These are phyloP conservation scores for Thalassiosira hispida DNA, from an alignment of 352 stramenopile genomes.

Conservation along the genomic window DNA sequence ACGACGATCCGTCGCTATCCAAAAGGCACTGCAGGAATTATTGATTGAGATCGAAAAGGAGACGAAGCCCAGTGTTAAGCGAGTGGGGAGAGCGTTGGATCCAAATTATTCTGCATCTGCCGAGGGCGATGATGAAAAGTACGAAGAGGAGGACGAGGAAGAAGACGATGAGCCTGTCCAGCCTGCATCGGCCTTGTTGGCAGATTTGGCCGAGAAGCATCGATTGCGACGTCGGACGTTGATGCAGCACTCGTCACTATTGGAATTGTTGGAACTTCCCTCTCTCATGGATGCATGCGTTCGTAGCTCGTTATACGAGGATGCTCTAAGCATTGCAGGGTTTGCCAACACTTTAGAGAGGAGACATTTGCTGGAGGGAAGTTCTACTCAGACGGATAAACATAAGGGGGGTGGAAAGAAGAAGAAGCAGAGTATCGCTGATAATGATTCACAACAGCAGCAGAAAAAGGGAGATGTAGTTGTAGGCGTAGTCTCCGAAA, in stretches of 20 bases:
- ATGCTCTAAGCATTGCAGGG: conserved; percentile 94
- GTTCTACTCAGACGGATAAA: background rate
- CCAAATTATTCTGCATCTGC: conserved; percentile 21
- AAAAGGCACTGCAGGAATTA: conserved; percentile 63
- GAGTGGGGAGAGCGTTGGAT: conserved; percentile 55
- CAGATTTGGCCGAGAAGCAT: conserved; percentile 78
- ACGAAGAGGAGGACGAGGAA: conserved; percentile 44
- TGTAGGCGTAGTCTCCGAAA: conserved; percentile 74
- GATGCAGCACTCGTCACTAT: conserved; percentile 86
- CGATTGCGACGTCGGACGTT: conserved; percentile 74
- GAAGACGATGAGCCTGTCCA: conserved; percentile 30
- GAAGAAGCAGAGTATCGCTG: too few relatives aligned
- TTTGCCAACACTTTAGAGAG: conserved; percentile 89
- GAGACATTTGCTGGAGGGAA: conserved; percentile 64
- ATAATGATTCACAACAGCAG: conserved; percentile 12
- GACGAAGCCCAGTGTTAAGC: conserved; percentile 43
- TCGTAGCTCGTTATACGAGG: conserved; percentile 95
- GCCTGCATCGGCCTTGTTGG: conserved; percentile 43
- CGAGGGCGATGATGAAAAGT: conserved; percentile 37
- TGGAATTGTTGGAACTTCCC: conserved; percentile 97
- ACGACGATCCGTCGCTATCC: conserved; percentile 62
- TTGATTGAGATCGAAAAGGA: conserved; percentile 44
- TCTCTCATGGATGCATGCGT: conserved; percentile 97
- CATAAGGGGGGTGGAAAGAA: conserved; percentile 9
- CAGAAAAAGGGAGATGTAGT: conserved; percentile 68